A percentile compares a stretch with the other conserved stretches of the same genome.
phyloP scores from a whole-genome alignment of 352 stramenopile genomes.

The Globisporangium cystogenes region DNA sequence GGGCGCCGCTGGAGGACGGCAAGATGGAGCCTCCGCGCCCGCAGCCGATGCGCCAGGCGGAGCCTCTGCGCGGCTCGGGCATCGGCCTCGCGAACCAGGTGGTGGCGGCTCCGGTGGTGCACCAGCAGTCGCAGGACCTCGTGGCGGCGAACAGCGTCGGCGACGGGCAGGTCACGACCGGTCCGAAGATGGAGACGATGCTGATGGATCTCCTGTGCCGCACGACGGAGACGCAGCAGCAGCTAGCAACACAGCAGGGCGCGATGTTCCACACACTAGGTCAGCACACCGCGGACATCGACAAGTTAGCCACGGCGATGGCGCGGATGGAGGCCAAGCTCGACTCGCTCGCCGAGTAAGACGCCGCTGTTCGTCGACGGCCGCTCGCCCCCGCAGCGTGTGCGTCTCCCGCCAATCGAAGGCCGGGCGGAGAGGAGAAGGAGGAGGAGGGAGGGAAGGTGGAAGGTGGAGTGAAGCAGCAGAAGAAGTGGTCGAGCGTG shows the following conservation, averaged over 20 bases:
- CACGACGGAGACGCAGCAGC: constrained; percentile 86
- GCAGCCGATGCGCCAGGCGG: constrained; percentile 20
- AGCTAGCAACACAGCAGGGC: constrained; percentile 87
- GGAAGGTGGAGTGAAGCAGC: not conserved
- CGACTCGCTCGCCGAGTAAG: constrained; percentile 75
- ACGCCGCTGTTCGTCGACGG: not conserved
- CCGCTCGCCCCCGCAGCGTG: not conserved
- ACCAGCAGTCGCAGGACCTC: constrained; percentile 61
- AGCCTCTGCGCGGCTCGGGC: constrained; percentile 49
- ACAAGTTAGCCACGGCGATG: constrained; percentile 82
- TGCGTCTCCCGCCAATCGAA: not conserved
- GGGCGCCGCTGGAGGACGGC: constrained; percentile 49
- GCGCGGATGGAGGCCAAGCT: constrained; percentile 89
- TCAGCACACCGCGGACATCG: constrained; percentile 86
- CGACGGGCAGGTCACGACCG: constrained; percentile 76
- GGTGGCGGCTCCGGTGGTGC: constrained; percentile 40
- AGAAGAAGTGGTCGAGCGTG: not conserved
- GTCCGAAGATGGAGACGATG: constrained; percentile 89
- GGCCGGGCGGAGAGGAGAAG: not conserved
- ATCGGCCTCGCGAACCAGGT: constrained; percentile 81
- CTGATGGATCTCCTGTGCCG: constrained; percentile 86
- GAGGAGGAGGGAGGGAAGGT: constrained; percentile 1
- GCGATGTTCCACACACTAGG: constrained; percentile 89
- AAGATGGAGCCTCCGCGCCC: constrained; percentile 32
- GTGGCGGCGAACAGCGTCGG: constrained; percentile 68